Evolutionary conservation across 371 early-diverging fungal genomes (phyloP).

Genomic region (Mucor indicus): DNA sequence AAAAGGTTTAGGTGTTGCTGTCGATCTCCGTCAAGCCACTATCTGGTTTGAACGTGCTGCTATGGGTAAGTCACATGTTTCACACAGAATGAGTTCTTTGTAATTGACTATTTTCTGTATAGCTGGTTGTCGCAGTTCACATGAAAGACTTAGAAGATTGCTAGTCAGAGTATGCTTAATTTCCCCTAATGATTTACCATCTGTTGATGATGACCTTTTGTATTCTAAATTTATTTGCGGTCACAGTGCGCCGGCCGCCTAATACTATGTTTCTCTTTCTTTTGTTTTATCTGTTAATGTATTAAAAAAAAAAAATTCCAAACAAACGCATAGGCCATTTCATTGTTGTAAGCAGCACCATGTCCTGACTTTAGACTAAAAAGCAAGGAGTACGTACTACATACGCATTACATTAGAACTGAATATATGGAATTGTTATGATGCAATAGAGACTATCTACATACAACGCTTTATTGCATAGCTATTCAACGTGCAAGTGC

Average conservation of each 20-base stretch:
- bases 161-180: slow-evolving; percentile 49
- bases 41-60: slow-evolving; percentile 77
- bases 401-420: too few relatives aligned
- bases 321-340: too few relatives aligned
- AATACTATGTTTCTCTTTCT: slow-evolving; percentile 1
- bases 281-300: neutral
- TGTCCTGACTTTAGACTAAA: neutral
- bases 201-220: slow-evolving; percentile 21
- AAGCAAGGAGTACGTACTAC: neutral
- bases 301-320: neutral
- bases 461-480: too few relatives aligned
- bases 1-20: slow-evolving; percentile 65
- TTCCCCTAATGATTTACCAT: slow-evolving; percentile 13
- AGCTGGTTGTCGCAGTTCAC: slow-evolving; percentile 53
- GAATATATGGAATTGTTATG: too few relatives aligned
- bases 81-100: too few relatives aligned
- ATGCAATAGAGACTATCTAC: too few relatives aligned
- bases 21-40: slow-evolving; percentile 59
- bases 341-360: neutral
- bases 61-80: slow-evolving; percentile 16
- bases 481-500: too few relatives aligned
- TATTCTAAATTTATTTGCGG: slow-evolving; percentile 26
- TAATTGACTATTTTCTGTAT: too few relatives aligned
- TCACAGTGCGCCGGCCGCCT: slow-evolving; percentile 36
- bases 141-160: slow-evolving; percentile 53